Percentiles rank a stretch among this genome's conserved stretches.
Conservation (phyloP, 805 yeast genomes). For the Helenozyma rhizophorensis region DNA sequence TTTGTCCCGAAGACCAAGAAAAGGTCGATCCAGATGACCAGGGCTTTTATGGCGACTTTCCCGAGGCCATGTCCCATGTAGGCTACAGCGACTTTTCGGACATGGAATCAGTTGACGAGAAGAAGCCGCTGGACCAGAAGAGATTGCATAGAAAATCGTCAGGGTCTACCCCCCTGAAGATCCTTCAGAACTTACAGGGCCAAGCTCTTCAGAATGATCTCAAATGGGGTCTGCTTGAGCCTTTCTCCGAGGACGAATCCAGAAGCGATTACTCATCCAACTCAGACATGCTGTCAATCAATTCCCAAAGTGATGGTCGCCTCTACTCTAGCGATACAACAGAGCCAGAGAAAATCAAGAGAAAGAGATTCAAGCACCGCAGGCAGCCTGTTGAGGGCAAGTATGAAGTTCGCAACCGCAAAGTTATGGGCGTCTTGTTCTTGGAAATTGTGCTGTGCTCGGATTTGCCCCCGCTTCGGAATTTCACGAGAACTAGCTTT, state of each 20-base stretch:
- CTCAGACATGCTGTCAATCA: conserved; percentile 12
- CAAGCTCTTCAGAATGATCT: no score
- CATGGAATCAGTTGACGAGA: conserved; percentile 21
- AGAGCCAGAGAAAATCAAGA: conserved; percentile 1
- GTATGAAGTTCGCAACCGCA: conserved; percentile 36
- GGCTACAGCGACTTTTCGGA: conserved; percentile 27
- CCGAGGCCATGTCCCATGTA: conserved; percentile 9
- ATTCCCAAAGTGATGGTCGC: conserved; percentile 7
- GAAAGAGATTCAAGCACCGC: conserved; percentile 2
- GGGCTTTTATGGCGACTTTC: conserved; percentile 33
- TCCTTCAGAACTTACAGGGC: no score
- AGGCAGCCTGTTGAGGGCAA: conserved; percentile 6
- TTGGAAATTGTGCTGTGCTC: conserved; percentile 70
- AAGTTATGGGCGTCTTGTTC: conserved; percentile 65
- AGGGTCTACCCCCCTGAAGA: no score
- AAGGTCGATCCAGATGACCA: conserved; percentile 29
- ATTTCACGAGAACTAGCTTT: conserved; percentile 69
- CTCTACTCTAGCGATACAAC: conserved; percentile 6
- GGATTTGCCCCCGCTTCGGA: conserved; percentile 73
- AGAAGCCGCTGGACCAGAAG: no score
- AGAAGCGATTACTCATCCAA: conserved; percentile 2
- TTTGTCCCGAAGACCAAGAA: conserved; percentile 16
- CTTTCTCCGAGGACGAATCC: neutral
- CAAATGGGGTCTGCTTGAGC: no score
- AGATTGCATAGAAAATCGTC: no score